Percentiles rank a stretch among this genome's conserved stretches.
Evolutionary conservation across 768 basidiomycete species (phyloP).

Genomic region (Dioszegia crocea): DNA sequence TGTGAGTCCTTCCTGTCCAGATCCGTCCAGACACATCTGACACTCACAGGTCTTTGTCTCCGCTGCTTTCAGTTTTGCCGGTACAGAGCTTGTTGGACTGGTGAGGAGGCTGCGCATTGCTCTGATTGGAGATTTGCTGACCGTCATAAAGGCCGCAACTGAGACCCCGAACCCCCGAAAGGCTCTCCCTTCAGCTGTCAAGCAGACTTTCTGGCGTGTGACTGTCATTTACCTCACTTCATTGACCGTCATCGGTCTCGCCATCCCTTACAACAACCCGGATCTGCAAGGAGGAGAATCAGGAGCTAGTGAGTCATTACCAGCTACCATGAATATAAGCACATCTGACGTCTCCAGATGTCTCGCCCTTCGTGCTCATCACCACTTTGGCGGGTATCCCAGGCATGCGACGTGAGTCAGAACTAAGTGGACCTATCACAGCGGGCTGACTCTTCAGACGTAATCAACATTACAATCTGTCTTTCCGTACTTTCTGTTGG

Average conservation of each 20-base stretch:
- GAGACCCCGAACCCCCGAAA: slow-evolving; percentile 73
- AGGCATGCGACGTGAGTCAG: slow-evolving; percentile 29
- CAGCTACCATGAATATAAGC: too few relatives aligned
- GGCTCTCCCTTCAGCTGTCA: slow-evolving; percentile 65
- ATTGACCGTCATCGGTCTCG: slow-evolving; percentile 79
- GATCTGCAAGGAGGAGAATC: slow-evolving; percentile 56
- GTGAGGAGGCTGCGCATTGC: slow-evolving; percentile 4
- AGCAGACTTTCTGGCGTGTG: slow-evolving; percentile 69
- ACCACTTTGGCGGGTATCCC: slow-evolving; percentile 63
- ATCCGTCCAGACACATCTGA: too few relatives aligned
- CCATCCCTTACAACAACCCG: slow-evolving; percentile 56
- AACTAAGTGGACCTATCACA: background rate
- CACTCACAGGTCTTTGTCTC: slow-evolving; percentile 59
- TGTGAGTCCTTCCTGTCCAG: background rate
- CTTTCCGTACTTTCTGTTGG: slow-evolving; percentile 52
- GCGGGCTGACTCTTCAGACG: slow-evolving; percentile 37
- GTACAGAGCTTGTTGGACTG: slow-evolving; percentile 80
- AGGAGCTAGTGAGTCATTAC: background rate
- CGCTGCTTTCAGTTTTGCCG: slow-evolving; percentile 73
- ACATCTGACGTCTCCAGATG: slow-evolving; percentile 28
- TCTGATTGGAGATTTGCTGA: too few relatives aligned
- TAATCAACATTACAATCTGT: slow-evolving; percentile 65
- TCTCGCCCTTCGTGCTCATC: slow-evolving; percentile 48
- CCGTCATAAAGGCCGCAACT: slow-evolving; percentile 44
- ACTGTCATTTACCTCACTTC: slow-evolving; percentile 59